phyloP scores from a whole-genome alignment of 768 basidiomycete species.

The Mycena maculata region DNA sequence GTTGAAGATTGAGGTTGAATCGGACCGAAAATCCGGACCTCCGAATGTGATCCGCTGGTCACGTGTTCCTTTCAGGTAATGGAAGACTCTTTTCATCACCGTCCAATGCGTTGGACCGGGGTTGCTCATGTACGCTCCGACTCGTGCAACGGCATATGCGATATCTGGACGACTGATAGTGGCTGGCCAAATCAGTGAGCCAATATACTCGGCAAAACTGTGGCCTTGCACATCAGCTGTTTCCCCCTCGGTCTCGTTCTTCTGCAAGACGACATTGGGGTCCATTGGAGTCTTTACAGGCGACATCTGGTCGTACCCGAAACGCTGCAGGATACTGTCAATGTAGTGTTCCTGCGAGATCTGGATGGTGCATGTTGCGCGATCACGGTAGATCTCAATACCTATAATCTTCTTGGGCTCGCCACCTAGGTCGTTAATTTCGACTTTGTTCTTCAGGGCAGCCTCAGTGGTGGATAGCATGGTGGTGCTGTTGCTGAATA shows the following conservation, averaged over 20 bases:
- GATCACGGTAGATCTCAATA: conserved; percentile 35
- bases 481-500: conserved; percentile 2
- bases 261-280: background rate
- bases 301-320: too few relatives aligned
- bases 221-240: background rate
- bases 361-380: background rate
- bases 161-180: too few relatives aligned
- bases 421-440: background rate
- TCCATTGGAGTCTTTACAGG: background rate
- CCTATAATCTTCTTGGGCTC: conserved; percentile 38
- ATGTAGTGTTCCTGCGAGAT: too few relatives aligned
- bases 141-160: too few relatives aligned
- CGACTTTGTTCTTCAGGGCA: background rate
- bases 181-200: background rate
- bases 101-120: conserved; percentile 6
- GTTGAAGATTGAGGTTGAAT: too few relatives aligned
- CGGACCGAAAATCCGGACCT: too few relatives aligned
- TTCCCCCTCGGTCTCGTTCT: background rate
- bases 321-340: too few relatives aligned
- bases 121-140: background rate
- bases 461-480: conserved; percentile 1
- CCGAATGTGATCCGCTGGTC: background rate
- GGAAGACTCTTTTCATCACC: conserved; percentile 9
- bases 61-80: background rate
- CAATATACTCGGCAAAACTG: background rate